A percentile compares a stretch with the other conserved stretches of the same genome.
These are phyloP conservation scores for Chrysoporthe deuterocubensis DNA, from an alignment of 2,329 filamentous ascomycete genomes.

Conservation along the genomic window DNA sequence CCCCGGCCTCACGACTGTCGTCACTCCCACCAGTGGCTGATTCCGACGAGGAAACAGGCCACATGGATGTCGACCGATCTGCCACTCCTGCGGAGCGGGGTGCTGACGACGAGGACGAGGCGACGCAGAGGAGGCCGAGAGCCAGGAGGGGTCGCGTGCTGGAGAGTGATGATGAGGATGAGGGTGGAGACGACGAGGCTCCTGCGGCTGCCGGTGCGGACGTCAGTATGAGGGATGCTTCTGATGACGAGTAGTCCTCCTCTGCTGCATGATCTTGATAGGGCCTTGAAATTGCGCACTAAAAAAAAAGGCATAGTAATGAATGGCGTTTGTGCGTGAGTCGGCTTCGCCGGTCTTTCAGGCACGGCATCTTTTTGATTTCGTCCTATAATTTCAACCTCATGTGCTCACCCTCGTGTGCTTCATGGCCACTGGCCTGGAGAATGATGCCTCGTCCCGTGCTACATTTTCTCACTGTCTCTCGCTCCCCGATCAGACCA, in stretches of 20 bases:
- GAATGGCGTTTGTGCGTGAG: neutral
- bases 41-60: conserved; percentile 44
- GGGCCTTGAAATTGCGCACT: neutral
- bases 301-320: neutral
- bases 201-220: conserved; percentile 32
- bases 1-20: conserved; percentile 29
- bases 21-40: conserved; percentile 32
- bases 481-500: neutral
- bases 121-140: conserved; percentile 44
- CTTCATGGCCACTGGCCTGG: neutral
- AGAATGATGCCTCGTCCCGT: neutral
- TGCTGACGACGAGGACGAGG: conserved; percentile 58
- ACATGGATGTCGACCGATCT: conserved; percentile 57
- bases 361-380: neutral
- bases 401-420: neutral
- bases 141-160: conserved; percentile 56
- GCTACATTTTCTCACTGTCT: neutral
- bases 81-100: conserved; percentile 30
- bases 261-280: neutral
- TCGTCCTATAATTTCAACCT: neutral
- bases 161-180: conserved; percentile 59
- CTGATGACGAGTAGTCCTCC: conserved; percentile 36
- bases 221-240: conserved; percentile 41
- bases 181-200: conserved; percentile 38
- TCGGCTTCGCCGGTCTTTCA: neutral